A percentile compares a stretch with the other conserved stretches of the same genome.
Conservation (phyloP, 2,329 filamentous ascomycete species). For the Penicillium olsonii region DNA sequence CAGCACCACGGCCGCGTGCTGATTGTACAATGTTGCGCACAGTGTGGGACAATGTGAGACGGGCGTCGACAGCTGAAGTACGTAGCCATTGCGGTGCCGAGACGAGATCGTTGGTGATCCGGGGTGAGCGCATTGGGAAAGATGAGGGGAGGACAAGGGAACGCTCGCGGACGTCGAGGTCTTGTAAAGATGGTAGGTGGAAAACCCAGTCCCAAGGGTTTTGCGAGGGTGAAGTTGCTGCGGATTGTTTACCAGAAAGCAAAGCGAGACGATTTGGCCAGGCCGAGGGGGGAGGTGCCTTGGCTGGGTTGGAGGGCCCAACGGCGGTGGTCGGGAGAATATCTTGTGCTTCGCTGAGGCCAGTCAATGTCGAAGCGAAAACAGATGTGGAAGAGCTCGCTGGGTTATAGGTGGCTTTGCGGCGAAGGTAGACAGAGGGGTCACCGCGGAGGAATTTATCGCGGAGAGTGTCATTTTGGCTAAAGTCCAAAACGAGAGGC, state of each 20-base stretch:
- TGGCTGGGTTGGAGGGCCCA: conserved; percentile 24
- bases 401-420: conserved; percentile 67
- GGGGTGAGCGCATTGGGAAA: conserved; percentile 31
- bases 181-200: conserved; percentile 55
- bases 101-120: conserved; percentile 40
- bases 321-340: conserved; percentile 35
- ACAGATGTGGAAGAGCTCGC: conserved; percentile 50
- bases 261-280: conserved; percentile 26
- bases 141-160: conserved; percentile 59
- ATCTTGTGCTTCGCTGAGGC: conserved; percentile 64
- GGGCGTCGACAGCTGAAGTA: conserved; percentile 68
- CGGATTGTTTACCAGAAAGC: conserved; percentile 22
- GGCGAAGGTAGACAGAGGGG: conserved; percentile 73
- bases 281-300: conserved; percentile 26
- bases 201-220: conserved; percentile 75
- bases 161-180: conserved; percentile 66
- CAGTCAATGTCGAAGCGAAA: conserved; percentile 75
- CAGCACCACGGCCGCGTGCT: conserved; percentile 32
- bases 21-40: conserved; percentile 36
- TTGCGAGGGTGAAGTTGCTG: conserved; percentile 33
- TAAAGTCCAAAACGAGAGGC: conserved; percentile 78
- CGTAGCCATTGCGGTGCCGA: conserved; percentile 53
- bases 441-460: conserved; percentile 63
- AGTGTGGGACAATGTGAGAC: conserved; percentile 64
- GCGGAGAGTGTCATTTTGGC: conserved; percentile 61